These are phyloP conservation scores for Nicotiana noctiflora DNA, from an alignment of 257 asterid species.

Conservation along the genomic window DNA sequence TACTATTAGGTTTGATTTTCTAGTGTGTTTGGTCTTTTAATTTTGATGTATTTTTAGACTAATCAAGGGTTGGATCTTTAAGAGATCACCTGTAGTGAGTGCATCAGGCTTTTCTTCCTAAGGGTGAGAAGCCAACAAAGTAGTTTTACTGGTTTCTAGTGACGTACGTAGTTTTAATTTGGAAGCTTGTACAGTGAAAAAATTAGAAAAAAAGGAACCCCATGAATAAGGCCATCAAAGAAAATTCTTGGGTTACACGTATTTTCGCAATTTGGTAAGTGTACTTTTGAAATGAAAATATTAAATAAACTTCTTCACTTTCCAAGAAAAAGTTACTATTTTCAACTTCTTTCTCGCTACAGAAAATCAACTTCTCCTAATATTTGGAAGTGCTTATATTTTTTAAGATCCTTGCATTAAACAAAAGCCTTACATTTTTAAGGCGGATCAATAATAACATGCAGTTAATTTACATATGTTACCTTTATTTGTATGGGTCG, in stretches of 20 bases:
- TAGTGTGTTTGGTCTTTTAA: background rate
- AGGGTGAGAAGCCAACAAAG: background rate
- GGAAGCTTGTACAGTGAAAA: slow-evolving; percentile 7
- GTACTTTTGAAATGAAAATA: too few species aligned
- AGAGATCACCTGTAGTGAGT: background rate
- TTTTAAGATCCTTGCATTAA: too few species aligned
- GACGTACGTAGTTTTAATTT: background rate
- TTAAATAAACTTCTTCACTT: too few species aligned
- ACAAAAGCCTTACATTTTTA: too few species aligned
- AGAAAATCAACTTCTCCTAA: too few species aligned
- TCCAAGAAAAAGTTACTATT: too few species aligned
- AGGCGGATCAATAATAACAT: too few species aligned
- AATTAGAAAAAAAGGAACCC: background rate
- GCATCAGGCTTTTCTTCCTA: background rate
- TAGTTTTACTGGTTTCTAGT: background rate
- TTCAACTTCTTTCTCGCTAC: too few species aligned
- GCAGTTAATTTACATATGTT: too few species aligned
- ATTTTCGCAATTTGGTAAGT: background rate
- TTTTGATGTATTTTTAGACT: background rate
- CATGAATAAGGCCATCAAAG: background rate
- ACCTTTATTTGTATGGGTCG: too few species aligned
- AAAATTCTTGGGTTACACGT: background rate
- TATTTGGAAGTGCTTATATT: too few species aligned
- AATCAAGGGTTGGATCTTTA: background rate
- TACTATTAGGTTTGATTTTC: background rate